Percentiles rank a stretch among this genome's conserved stretches.
phyloP scores from a whole-genome alignment of 257 asterid species.

The Cinchona pubescens region DNA sequence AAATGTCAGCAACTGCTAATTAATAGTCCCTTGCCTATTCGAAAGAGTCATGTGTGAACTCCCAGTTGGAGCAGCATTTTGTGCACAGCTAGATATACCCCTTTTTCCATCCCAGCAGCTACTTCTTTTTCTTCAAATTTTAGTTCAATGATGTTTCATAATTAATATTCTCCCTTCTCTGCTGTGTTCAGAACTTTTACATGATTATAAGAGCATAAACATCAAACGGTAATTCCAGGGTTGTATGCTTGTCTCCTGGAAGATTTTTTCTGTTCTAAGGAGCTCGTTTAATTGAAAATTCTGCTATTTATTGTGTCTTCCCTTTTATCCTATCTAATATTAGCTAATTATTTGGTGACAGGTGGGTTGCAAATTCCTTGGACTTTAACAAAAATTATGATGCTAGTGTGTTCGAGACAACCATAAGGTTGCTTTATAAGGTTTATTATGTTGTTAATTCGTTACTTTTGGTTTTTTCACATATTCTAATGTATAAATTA shows the following conservation, averaged over 20 bases:
- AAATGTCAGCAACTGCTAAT: neutral
- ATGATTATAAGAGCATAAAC: neutral
- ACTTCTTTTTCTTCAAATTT: neutral
- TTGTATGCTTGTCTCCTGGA: neutral
- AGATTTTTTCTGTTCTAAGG: neutral
- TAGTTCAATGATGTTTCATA: neutral
- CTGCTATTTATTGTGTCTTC: neutral
- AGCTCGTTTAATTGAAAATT: too few species aligned
- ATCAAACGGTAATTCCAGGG: neutral
- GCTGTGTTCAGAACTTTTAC: neutral
- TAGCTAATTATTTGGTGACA: constrained; percentile 43
- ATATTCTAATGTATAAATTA: constrained; percentile 13
- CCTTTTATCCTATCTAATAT: constrained; percentile 4
- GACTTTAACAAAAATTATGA: constrained; percentile 94
- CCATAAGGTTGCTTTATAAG: constrained; percentile 99
- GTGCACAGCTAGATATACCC: neutral
- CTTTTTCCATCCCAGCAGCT: neutral
- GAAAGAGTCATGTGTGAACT: neutral
- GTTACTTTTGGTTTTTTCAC: constrained; percentile 23
- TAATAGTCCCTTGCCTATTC: neutral
- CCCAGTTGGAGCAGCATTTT: neutral
- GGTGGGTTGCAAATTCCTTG: constrained; percentile 95
- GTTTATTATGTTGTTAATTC: constrained; percentile 53
- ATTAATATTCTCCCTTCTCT: neutral
- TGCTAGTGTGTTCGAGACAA: constrained; percentile 98